Base-by-base conservation (phyloP, 257 asterid genomes). In the Nicotiana otophora region DNA sequence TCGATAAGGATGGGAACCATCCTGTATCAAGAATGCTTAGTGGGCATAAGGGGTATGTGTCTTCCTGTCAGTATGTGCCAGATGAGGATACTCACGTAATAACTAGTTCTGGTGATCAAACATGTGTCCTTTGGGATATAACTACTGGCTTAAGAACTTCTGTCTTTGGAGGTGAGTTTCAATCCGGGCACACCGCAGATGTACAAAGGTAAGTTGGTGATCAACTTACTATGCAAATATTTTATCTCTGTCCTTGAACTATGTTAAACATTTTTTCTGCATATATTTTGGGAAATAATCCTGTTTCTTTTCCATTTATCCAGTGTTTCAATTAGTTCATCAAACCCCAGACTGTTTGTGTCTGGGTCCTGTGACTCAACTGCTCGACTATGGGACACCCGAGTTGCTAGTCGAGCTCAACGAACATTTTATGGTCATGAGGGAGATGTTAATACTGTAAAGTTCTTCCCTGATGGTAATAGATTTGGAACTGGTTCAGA, bases 301-400 rank as follows among this genome's bases (percentile, higher is more conserved):
- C 81, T 66, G 78, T 34, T 34, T 15, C 10, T 78, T 19, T 82
- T 63, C 48, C 48, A 39, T 86, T 84, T 83, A 77, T 83, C 64
- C 91, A 94, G 99, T 90, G 93, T 96, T 85, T 96, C 99, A 82
- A 92, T 94, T 28, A 94, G 87, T 82, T 92, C 96, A 82, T 87
- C 95, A 86, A 91, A 93, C 87, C 85, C 97, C 20, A 90, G 90
- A 86, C 89, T 92, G 97, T 96, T 96, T 81, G 94, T 94, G 42
- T 96, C 99, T 62, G 99, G 99, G 39, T 96, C 98, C 31, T 94
- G 99, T 85, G 99, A 96, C 90, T 82, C 93, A 80, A 96, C 99
- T 85, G 98, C 95, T 81, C 97, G 95, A 28, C 85, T 96, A 68
- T 96, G 99, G 99, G 98, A 96, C 83, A 94, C 97, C 16, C 97